These are phyloP conservation scores for Niveomyces coronatus DNA, from an alignment of 2,329 filamentous ascomycete species.

Conservation along the genomic window DNA sequence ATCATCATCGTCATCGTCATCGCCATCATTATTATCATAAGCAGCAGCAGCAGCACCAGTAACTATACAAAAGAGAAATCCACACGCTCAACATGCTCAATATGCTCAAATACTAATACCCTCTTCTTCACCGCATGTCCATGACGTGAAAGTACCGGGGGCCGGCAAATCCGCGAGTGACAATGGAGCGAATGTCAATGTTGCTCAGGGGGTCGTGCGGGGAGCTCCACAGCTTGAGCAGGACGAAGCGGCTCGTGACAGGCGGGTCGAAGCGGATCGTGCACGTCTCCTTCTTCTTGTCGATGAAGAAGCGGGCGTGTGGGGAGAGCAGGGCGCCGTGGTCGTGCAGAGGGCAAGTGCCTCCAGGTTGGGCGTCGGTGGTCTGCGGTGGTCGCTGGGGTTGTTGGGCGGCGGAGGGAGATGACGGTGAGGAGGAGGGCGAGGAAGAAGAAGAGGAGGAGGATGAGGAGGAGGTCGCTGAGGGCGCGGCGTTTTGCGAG, in stretches of 20 bases:
- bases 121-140: slow-evolving; percentile 39
- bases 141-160: slow-evolving; percentile 72
- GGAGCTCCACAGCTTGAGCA: slow-evolving; percentile 86
- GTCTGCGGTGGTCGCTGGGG: no score
- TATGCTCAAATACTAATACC: background rate
- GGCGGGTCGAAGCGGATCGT: slow-evolving; percentile 78
- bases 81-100: background rate
- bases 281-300: slow-evolving; percentile 72
- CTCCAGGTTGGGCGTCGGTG: no score
- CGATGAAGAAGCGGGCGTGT: slow-evolving; percentile 75
- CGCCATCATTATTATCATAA: no score
- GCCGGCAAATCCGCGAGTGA: slow-evolving; percentile 75
- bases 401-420: slow-evolving; percentile 26
- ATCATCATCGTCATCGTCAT: no score
- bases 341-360: no score
- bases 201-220: slow-evolving; percentile 54
- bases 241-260: slow-evolving; percentile 69
- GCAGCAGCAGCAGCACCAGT: no score
- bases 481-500: no score
- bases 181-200: slow-evolving; percentile 82
- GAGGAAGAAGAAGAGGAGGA: no score
- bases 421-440: no score
- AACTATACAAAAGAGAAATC: no score
- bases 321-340: slow-evolving; percentile 53
- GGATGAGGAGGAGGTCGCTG: no score